Evolutionary conservation across 805 yeast species (phyloP), one percentile per base, ranked within the genome.

Genomic region (Candida broadrunensis): DNA sequence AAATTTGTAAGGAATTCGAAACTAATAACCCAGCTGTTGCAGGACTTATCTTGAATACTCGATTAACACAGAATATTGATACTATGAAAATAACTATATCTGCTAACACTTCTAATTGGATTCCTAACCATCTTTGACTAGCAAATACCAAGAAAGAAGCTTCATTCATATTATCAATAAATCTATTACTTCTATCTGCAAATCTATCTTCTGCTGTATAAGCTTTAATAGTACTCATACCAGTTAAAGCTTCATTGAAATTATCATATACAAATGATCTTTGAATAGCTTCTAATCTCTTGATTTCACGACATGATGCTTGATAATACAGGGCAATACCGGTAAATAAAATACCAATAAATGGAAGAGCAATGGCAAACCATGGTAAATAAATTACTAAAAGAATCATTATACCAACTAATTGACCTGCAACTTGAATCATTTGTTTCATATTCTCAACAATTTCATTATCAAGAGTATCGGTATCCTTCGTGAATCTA

Each of bases 401-500:
- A 46, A 83, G 46, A 30, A 85, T 72, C 38, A 85, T 51, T 14
- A 81, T 76, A 43, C 90, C 89, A 33, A 72, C 44, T 35, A 82
- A 75, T 46, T 66, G 70, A 9, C 80, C 64, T 21, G 71, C 39
- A 3, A 81, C 77, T 47, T 67, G 74, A 36, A 80, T 46, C 36
- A 82, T 67, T 60, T 79, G 56, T 48, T 89, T 72, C 25, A 82
- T 45, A 49, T 81, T 83, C 53, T 83, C 87, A 38, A 77, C 71
- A 39, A 86, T 63, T 58, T 83, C 88, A 55, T 84, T 85, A 53
- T 87, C 95, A 55, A 85, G 61, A 2, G 79, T 77, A 54, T 87
- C 93, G 0, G 89, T 83, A 58, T 87, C 95, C 52, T 85, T 85
- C 3, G 95, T 85, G 60, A 87, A 87, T 48, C 95, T 69, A 62